Conservation (phyloP, 345 rosid species). For the Eucalyptus melliodora region DNA sequence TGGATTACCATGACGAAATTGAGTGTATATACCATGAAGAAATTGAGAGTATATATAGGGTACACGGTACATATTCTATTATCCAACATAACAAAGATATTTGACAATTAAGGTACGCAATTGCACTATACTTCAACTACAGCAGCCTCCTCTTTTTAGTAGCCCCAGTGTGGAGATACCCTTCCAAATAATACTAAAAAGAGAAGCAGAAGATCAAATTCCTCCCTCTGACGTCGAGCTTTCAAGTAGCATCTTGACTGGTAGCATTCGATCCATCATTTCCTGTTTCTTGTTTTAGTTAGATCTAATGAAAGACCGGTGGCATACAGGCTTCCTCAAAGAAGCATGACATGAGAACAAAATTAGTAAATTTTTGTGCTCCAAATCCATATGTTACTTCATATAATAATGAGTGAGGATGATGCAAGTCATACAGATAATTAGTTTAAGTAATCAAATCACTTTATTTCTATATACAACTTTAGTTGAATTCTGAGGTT, state of each 20-base stretch:
- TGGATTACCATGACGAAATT: background rate
- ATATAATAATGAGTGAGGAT: background rate
- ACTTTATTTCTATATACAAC: background rate
- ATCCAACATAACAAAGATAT: background rate
- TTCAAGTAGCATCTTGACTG: background rate
- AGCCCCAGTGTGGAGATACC: background rate
- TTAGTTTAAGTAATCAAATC: background rate
- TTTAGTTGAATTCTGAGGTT: background rate
- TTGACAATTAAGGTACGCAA: background rate
- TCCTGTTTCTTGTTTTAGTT: background rate
- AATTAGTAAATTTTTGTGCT: background rate
- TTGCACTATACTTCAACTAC: background rate
- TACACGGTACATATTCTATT: background rate
- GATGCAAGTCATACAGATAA: background rate
- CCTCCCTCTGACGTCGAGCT: background rate
- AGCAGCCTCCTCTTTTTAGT: background rate
- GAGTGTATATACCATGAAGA: background rate
- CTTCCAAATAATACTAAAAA: background rate
- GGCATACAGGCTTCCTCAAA: background rate
- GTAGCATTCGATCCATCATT: background rate
- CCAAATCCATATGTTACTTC: background rate
- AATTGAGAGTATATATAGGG: background rate
- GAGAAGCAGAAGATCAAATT: background rate
- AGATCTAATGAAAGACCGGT: background rate
- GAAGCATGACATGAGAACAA: background rate